phyloP scores from a whole-genome alignment of 2,329 filamentous ascomycete genomes.

The Colletotrichum lindemuthianum region DNA sequence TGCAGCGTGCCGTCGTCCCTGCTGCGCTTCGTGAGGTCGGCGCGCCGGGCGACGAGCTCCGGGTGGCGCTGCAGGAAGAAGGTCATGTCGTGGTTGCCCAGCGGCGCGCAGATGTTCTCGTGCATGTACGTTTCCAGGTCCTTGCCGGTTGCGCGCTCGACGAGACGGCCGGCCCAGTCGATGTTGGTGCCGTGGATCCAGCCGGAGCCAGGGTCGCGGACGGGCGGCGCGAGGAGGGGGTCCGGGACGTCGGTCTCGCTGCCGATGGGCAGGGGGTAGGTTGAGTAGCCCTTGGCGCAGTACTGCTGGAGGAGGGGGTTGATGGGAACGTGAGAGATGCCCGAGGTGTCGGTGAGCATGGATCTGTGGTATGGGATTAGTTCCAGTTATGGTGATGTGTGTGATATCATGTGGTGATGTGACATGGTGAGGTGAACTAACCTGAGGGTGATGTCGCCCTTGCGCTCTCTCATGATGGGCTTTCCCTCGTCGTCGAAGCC shows the following conservation, averaged over 20 bases:
- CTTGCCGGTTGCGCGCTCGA: constrained; percentile 57
- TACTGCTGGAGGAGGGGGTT: constrained; percentile 43
- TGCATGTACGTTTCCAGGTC: constrained; percentile 56
- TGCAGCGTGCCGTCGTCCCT: constrained; percentile 26
- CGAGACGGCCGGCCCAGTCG: constrained; percentile 63
- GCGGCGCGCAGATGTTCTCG: constrained; percentile 50
- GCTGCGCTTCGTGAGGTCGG: constrained; percentile 32
- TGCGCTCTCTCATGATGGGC: constrained; percentile 45
- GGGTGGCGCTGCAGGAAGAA: constrained; percentile 42
- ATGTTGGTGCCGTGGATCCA: constrained; percentile 57
- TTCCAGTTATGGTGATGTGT: background rate
- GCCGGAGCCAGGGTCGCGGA: constrained; percentile 42
- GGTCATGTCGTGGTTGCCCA: constrained; percentile 26
- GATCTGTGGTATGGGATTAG: background rate
- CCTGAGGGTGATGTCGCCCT: constrained; percentile 54
- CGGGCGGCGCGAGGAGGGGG: constrained; percentile 7
- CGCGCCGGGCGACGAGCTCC: background rate
- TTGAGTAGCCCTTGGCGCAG: constrained; percentile 7
- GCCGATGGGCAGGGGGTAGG: background rate
- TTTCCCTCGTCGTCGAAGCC: constrained; percentile 55
- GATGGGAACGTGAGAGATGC: constrained; percentile 55
- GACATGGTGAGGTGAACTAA: background rate
- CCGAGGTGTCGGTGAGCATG: constrained; percentile 61
- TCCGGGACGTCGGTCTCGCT: constrained; percentile 1
- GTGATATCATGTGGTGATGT: too few species aligned